Evolutionary conservation across 768 basidiomycete species (phyloP), one percentile per base, ranked within the genome.

Genomic region (Royoungia palumana): DNA sequence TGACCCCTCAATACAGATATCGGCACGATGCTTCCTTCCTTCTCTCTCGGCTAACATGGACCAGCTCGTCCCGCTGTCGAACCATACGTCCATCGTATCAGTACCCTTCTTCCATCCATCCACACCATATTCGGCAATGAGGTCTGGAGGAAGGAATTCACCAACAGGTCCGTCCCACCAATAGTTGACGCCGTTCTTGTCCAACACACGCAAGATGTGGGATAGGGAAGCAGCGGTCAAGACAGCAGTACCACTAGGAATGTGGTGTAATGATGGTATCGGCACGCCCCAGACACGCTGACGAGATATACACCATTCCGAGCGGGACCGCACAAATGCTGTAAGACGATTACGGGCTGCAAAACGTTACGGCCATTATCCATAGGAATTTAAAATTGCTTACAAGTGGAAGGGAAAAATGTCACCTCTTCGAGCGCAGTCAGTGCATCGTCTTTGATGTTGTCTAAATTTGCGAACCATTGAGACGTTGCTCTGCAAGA

Each of bases 51-150:
- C 70, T 16, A 95, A 70, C 74, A 90, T 78, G 2, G 90, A 84
- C 95, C 95, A 99, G 4, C 94, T 89, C 3, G 89, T 84, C 5
- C 95, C 95, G 58, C 91, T 94, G 69, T 99, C 95, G 57, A 97
- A 98, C 95, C 95, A 99, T 14, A 99, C 95, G 65, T 99, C 95
- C 85, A 98, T 93, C 3, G 95, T 99, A 64, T 99, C 95, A 3
- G 80, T 84, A 9, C 94, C 87, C 64, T 92, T 94, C 40, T 72
- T 68, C 82, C 86, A 94, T 1, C 67, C 68, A 1, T 72, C 73
- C 34, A 57, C 57, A 16, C 65, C 64, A 8, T 76, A 78, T n/a
- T 74, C 69, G 42, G 73, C 71, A 5, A 68, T 63, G 17, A 88
- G 74, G 41, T 76, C 72, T 0, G 81, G 78, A 10, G 86, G 79